Evolutionary conservation across 345 rosid genomes (phyloP).

Genomic region (Populus simonii): DNA sequence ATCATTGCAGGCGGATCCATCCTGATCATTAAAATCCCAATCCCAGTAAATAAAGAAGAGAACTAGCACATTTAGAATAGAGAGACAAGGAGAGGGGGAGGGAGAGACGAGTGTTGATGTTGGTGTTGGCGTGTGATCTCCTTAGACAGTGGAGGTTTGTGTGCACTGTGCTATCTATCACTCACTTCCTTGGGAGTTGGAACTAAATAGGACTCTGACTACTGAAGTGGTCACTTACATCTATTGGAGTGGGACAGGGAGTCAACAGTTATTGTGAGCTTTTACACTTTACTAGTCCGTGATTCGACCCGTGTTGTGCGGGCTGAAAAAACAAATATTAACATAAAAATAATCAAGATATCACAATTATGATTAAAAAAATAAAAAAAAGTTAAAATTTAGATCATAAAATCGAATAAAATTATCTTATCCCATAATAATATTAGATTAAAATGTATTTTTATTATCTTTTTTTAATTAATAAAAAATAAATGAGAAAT

Average conservation of each 20-base stretch:
- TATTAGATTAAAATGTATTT: too few relatives aligned
- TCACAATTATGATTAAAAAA: too few relatives aligned
- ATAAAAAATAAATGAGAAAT: too few relatives aligned
- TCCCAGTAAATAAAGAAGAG: neutral
- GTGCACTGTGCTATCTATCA: slow-evolving; percentile 28
- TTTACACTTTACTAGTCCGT: neutral
- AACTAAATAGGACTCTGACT: neutral
- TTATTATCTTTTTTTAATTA: too few relatives aligned
- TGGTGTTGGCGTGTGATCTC: slow-evolving; percentile 34
- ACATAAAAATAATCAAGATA: too few relatives aligned
- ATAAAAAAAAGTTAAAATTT: too few relatives aligned
- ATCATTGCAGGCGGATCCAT: slow-evolving; percentile 81
- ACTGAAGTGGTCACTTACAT: slow-evolving; percentile 37
- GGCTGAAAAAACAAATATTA: too few relatives aligned
- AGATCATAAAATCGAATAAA: too few relatives aligned
- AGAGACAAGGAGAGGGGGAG: neutral
- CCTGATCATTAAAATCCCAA: neutral
- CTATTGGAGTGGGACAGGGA: neutral
- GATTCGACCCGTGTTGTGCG: too few relatives aligned
- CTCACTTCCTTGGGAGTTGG: neutral
- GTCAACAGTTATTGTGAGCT: slow-evolving; percentile 16
- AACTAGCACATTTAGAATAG: neutral
- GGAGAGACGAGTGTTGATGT: slow-evolving; percentile 1
- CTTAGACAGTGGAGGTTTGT: slow-evolving; percentile 47
- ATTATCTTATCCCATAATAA: too few relatives aligned